Conservation (phyloP, 805 yeast genomes). For the Wickerhamiella siamensis region DNA sequence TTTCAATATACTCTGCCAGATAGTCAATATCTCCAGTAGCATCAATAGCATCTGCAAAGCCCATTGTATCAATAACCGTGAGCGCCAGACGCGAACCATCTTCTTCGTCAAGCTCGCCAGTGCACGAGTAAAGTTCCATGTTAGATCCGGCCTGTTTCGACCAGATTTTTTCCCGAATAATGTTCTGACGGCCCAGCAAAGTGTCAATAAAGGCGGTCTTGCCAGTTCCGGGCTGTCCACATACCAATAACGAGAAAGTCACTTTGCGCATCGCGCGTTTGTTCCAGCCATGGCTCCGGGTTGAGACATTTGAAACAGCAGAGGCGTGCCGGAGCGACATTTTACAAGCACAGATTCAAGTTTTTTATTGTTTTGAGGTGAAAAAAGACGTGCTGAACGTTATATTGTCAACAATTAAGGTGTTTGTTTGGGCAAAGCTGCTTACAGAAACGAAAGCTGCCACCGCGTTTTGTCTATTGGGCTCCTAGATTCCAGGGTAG, state of each 20-base stretch:
- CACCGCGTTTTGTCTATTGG: too few relatives aligned
- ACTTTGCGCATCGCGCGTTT: conserved; percentile 19
- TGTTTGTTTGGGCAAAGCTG: too few relatives aligned
- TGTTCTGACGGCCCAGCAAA: conserved; percentile 22
- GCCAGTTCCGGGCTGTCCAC: conserved; percentile 64
- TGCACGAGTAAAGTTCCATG: conserved; percentile 9
- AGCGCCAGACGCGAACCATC: conserved; percentile 32
- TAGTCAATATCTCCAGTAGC: conserved; percentile 36
- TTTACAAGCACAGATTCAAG: too few relatives aligned
- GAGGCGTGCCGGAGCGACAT: neutral
- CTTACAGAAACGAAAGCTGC: too few relatives aligned
- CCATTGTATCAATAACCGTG: conserved; percentile 55
- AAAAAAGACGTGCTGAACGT: too few relatives aligned
- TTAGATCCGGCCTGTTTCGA: neutral
- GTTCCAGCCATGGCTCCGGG: neutral
- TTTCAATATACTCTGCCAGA: conserved; percentile 47
- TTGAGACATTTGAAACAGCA: neutral
- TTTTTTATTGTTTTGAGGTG: too few relatives aligned
- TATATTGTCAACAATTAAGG: too few relatives aligned
- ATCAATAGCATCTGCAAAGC: conserved; percentile 60
- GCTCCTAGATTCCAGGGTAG: too few relatives aligned
- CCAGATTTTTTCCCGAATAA: conserved; percentile 2
- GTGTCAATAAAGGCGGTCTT: conserved; percentile 60
- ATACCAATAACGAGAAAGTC: conserved; percentile 51
- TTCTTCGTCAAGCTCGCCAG: conserved; percentile 39